Percentiles rank a stretch among this genome's conserved stretches.
These are phyloP conservation scores for Amphichorda felina DNA, from an alignment of 2,329 filamentous ascomycete genomes.

Conservation along the genomic window DNA sequence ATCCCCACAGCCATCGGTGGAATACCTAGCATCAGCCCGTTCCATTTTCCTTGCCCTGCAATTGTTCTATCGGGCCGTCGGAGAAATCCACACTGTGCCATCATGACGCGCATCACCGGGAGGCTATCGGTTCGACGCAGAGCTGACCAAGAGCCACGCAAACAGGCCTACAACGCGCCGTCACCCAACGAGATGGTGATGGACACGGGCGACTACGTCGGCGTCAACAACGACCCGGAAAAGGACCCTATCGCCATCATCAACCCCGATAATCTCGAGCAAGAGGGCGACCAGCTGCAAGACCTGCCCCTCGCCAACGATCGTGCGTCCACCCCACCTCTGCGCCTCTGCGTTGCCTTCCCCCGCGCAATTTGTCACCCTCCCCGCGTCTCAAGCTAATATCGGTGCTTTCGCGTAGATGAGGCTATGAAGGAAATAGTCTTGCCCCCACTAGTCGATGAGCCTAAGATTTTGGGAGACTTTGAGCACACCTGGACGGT, in stretches of 20 bases:
- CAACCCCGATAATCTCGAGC: conserved; percentile 37
- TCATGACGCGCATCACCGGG: conserved; percentile 7
- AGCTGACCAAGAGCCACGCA: conserved; percentile 12
- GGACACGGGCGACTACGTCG: conserved; percentile 42
- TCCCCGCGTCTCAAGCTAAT: neutral
- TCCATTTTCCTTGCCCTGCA: neutral
- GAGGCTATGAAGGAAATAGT: conserved; percentile 78
- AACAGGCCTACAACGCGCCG: conserved; percentile 39
- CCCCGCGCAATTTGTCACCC: neutral
- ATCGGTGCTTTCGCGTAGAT: conserved; percentile 29
- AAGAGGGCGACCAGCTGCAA: conserved; percentile 33
- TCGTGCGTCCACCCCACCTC: conserved; percentile 25
- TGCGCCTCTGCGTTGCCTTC: conserved; percentile 1
- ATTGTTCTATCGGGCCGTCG: neutral
- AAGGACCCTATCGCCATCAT: conserved; percentile 42
- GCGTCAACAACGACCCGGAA: conserved; percentile 34
- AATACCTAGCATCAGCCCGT: neutral
- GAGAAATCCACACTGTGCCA: neutral
- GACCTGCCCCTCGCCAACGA: conserved; percentile 39
- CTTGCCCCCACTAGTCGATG: conserved; percentile 59
- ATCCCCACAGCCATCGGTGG: neutral
- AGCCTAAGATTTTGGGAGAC: conserved; percentile 71
- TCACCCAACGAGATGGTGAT: conserved; percentile 46
- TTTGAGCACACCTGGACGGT: conserved; percentile 77
- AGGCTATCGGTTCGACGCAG: conserved; percentile 9